These are phyloP conservation scores for Annona squamosa DNA, from an alignment of 164 flowering plant genomes.

Conservation along the genomic window DNA sequence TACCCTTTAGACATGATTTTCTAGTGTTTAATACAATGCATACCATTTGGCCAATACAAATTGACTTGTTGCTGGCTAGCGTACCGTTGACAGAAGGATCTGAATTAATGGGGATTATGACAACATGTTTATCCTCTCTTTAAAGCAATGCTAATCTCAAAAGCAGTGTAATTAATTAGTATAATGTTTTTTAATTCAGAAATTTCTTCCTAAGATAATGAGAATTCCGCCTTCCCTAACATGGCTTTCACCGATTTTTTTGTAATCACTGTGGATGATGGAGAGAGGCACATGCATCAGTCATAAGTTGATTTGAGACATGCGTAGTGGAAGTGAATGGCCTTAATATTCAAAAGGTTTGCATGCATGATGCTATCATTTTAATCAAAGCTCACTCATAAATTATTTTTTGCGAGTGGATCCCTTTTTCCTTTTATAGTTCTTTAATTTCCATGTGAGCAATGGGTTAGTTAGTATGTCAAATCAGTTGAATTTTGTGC, in stretches of 20 bases:
- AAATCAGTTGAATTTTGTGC: no score
- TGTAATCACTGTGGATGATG: not conserved
- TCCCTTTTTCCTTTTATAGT: no score
- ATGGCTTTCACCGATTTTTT: not conserved
- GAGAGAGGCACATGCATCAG: not conserved
- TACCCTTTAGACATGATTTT: slow-evolving; percentile 1
- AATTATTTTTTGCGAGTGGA: no score
- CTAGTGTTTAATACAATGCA: not conserved
- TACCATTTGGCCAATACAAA: not conserved
- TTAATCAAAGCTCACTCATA: no score
- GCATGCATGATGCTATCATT: no score
- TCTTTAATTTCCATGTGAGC: no score
- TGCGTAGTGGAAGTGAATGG: no score
- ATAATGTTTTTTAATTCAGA: not conserved
- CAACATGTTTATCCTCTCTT: not conserved
- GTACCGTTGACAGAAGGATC: not conserved
- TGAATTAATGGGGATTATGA: slow-evolving; percentile 5
- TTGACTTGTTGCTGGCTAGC: not conserved
- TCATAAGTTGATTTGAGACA: no score
- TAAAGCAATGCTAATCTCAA: not conserved
- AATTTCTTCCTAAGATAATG: not conserved
- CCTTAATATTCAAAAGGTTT: no score
- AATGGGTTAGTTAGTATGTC: no score
- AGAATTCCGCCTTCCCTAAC: not conserved
- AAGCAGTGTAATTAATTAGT: not conserved